phyloP scores from a whole-genome alignment of 2,329 filamentous ascomycete species.

The Alternaria angustiovoidea region DNA sequence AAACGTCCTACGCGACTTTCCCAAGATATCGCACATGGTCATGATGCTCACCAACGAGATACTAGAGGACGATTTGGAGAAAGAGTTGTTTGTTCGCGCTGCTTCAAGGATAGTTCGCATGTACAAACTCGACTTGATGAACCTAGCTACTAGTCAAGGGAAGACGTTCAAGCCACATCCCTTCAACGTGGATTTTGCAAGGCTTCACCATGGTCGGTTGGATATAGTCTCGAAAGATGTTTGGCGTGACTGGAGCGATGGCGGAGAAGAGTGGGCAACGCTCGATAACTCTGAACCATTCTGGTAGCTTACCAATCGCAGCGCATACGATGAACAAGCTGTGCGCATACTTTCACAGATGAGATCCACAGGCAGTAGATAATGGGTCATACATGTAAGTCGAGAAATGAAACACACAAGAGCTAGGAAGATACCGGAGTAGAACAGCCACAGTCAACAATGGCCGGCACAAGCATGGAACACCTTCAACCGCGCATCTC shows the following conservation, averaged over 20 bases:
- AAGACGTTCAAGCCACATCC: background rate
- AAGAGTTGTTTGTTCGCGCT: constrained; percentile 25
- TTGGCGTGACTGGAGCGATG: constrained; percentile 23
- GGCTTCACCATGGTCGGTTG: constrained; percentile 8
- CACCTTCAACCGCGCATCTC: background rate
- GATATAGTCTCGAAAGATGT: constrained; percentile 16
- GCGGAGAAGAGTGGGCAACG: constrained; percentile 19
- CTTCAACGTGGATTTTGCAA: constrained; percentile 24
- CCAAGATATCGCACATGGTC: constrained; percentile 23
- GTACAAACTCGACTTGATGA: constrained; percentile 24
- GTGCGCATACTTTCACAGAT: background rate
- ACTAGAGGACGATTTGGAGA: constrained; percentile 7
- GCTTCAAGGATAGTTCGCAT: constrained; percentile 28
- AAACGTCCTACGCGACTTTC: constrained; percentile 30
- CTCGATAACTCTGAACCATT: constrained; percentile 16
- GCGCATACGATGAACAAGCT: background rate
- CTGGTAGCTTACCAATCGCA: constrained; percentile 8
- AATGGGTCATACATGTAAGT: background rate
- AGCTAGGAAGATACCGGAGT: background rate
- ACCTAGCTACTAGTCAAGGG: background rate
- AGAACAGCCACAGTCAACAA: background rate
- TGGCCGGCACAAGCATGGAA: background rate
- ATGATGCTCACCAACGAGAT: constrained; percentile 27
- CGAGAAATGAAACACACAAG: background rate
- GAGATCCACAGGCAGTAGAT: background rate